Evolutionary conservation across 257 asterid species (phyloP).

Genomic region (Solanum pinnatisectum): DNA sequence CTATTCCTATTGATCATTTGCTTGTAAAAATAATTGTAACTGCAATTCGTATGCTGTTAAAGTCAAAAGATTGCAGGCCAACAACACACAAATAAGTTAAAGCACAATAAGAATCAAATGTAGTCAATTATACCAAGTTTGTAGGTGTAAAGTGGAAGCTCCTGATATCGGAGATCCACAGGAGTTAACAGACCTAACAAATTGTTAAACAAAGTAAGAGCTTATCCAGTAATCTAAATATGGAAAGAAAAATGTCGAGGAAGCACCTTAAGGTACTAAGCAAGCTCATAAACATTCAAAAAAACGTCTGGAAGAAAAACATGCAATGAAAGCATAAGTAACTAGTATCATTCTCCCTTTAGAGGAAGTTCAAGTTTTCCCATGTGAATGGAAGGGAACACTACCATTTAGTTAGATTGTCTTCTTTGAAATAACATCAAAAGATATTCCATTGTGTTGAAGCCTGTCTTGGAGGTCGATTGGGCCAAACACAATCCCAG

Average conservation of each 20-base stretch:
- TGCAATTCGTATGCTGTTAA: background rate
- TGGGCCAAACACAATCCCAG: slow-evolving; percentile 85
- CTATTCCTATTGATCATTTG: background rate
- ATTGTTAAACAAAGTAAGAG: background rate
- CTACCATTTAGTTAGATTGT: slow-evolving; percentile 2
- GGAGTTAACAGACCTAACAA: background rate
- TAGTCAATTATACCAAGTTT: background rate
- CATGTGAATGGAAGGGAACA: background rate
- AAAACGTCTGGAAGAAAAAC: background rate
- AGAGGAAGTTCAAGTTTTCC: background rate
- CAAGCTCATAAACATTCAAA: background rate
- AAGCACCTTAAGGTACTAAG: background rate
- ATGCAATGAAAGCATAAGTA: background rate
- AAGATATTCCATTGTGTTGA: slow-evolving; percentile 68
- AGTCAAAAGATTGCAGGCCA: background rate
- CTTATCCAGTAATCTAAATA: background rate
- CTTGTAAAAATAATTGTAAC: background rate
- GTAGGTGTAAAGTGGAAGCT: background rate
- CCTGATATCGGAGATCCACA: background rate
- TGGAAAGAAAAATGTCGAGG: background rate
- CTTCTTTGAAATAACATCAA: slow-evolving; percentile 61
- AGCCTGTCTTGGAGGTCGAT: slow-evolving; percentile 63
- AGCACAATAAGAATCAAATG: background rate
- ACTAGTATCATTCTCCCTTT: background rate
- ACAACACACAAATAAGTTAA: background rate